Conservation (phyloP, 202 grass and related monocot genomes). For the Bolboschoenoplectus hybrid region DNA sequence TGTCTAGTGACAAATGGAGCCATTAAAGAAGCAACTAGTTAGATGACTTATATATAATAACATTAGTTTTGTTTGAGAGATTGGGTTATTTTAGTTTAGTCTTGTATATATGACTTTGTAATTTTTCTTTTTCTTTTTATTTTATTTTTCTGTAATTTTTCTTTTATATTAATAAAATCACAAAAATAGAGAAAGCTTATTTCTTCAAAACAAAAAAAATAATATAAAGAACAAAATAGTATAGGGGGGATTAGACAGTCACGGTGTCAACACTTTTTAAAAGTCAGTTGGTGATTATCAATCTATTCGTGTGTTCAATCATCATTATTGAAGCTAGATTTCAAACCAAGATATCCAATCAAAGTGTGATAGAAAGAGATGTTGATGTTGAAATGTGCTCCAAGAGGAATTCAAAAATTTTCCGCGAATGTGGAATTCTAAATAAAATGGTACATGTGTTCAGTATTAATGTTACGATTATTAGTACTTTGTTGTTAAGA, state of each 20-base stretch:
- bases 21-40: no score
- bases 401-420: background rate
- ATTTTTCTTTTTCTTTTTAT: no score
- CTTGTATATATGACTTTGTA: no score
- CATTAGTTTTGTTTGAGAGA: no score
- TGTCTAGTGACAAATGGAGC: no score
- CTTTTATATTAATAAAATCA: no score
- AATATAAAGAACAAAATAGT: no score
- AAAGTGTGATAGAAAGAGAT: background rate
- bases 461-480: background rate
- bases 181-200: background rate
- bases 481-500: background rate
- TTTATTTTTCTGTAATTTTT: no score
- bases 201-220: no score
- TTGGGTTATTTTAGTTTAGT: no score
- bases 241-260: background rate
- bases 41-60: no score
- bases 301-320: background rate
- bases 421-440: background rate
- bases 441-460: background rate
- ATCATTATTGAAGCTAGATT: background rate
- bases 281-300: background rate
- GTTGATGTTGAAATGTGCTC: background rate
- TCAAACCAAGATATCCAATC: background rate
- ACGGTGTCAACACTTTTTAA: background rate